Base-by-base conservation (phyloP, 2,329 filamentous ascomycete species). In the Nothomitra cinnamomea region DNA sequence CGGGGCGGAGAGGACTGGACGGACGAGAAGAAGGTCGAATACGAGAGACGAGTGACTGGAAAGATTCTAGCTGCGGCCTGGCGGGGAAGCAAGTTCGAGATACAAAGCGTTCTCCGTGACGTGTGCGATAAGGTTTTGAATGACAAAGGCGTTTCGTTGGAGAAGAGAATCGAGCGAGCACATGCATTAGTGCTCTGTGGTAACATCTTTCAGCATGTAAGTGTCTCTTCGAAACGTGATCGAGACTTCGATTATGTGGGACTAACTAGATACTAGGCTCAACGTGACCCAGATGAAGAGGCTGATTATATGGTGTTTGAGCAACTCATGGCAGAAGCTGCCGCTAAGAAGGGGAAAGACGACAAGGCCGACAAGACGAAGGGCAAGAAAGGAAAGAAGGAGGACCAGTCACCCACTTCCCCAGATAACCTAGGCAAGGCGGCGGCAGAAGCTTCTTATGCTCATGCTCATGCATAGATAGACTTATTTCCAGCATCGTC, bases 281-380 rank as follows among this genome's bases (percentile, higher is more conserved):
- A 85, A 66, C 82, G 92, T 57, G 84, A 90, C 53, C 84, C 90
- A 42, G 92, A 98, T 59, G 92, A 98, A 72, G 92, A 98, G 69
- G 90, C 92, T 58, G 92, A 96, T 63, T 96, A 94, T 70, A 94
- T 98, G 79, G 89, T 90, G 15, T 98, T 98, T 61, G 92, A 98
- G 67, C 88, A 96, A 69, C 81, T 98, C 54, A 94, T 98, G 68
- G 89, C 92, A 51, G 92, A 98, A 66, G 90, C 90, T 3, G 88
- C 89, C 55, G 84, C 88, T 53, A 96, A 96, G 77, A 95, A 95
- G 70, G 87, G 92, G 59, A 76, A 78, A 63, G 77, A 82, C 63
- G 82, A 87, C 66, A 84, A 90, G 62, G 79, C 85, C 54, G 83
- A 87, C 65, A 71, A 75, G 57, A 68, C 74, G 56, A 62, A 61